Conservation (phyloP, 2,329 filamentous ascomycete species). For the Cytospora piceicola region DNA sequence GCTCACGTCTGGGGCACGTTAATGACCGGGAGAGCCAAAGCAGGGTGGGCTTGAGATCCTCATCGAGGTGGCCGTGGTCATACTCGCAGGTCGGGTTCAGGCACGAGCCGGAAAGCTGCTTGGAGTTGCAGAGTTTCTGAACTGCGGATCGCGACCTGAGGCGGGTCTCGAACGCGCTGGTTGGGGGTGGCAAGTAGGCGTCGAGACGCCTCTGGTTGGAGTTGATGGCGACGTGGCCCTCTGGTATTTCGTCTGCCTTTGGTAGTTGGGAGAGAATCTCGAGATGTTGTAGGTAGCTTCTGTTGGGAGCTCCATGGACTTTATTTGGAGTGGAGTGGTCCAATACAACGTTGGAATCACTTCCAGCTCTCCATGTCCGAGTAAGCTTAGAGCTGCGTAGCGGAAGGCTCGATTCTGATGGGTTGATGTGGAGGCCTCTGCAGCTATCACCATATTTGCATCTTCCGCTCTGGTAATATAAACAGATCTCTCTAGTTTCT, state of each 20-base stretch:
- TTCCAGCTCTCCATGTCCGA: slow-evolving; percentile 19
- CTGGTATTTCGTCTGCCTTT: slow-evolving; percentile 35
- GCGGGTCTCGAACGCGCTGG: slow-evolving; percentile 27
- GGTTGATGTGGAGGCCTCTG: slow-evolving; percentile 36
- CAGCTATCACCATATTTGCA: slow-evolving; percentile 39
- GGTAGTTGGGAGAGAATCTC: slow-evolving; percentile 32
- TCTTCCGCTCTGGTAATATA: slow-evolving; percentile 37
- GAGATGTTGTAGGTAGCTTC: slow-evolving; percentile 15
- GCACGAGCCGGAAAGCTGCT: slow-evolving; percentile 32
- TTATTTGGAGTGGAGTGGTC: slow-evolving; percentile 10
- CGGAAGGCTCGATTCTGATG: slow-evolving; percentile 6
- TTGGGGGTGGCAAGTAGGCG: slow-evolving; percentile 34
- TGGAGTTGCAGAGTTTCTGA: slow-evolving; percentile 32
- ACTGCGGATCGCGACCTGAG: slow-evolving; percentile 34
- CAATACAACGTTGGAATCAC: slow-evolving; percentile 26
- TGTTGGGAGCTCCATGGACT: slow-evolving; percentile 17
- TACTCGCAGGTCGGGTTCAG: slow-evolving; percentile 38
- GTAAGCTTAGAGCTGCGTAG: slow-evolving; percentile 10
- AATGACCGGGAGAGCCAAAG: slow-evolving; percentile 38
- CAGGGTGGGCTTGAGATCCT: slow-evolving; percentile 36
- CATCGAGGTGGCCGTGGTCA: slow-evolving; percentile 36
- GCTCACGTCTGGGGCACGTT: slow-evolving; percentile 37
- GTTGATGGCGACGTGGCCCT: slow-evolving; percentile 38
- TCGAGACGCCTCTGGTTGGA: slow-evolving; percentile 37
- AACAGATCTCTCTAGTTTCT: slow-evolving; percentile 34